Evolutionary conservation across 495 filamentous ascomycete genomes (phyloP).

Genomic region (Talaromyces proteolyticus): DNA sequence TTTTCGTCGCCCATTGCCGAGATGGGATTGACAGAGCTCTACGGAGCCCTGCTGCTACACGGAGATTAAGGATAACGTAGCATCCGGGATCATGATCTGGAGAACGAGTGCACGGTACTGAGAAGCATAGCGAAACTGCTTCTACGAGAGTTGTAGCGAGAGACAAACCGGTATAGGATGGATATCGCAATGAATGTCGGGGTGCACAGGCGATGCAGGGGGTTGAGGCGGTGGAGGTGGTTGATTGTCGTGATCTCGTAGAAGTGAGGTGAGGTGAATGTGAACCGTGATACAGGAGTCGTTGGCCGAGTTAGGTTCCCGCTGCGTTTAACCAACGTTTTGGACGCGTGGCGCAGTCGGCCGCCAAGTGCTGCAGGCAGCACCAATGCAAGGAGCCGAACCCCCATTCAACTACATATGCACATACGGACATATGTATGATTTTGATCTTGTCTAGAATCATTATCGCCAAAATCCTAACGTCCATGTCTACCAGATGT

Average conservation of each 20-base stretch:
- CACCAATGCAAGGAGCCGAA: too few relatives aligned
- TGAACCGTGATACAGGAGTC: neutral
- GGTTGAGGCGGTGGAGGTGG: too few relatives aligned
- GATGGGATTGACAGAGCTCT: constrained; percentile 23
- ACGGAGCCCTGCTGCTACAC: constrained; percentile 26
- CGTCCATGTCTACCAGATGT: too few relatives aligned
- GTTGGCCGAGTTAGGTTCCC: neutral
- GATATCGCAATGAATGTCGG: neutral
- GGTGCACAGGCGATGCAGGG: neutral
- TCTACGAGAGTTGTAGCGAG: neutral
- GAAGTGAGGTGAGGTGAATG: too few relatives aligned
- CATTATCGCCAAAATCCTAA: too few relatives aligned
- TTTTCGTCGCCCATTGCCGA: constrained; percentile 52
- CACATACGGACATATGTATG: too few relatives aligned
- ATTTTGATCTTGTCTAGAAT: too few relatives aligned
- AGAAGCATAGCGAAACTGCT: constrained; percentile 4
- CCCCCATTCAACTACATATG: too few relatives aligned
- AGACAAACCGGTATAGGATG: neutral
- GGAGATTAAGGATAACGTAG: constrained; percentile 19
- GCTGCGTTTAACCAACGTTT: neutral
- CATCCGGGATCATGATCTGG: constrained; percentile 42
- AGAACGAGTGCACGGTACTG: constrained; percentile 18
- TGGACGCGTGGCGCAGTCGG: neutral
- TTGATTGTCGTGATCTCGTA: too few relatives aligned
- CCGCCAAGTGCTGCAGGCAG: neutral